Conservation (phyloP, 1,284 basidiomycete species). For the Microstroma glucosiphilum region DNA sequence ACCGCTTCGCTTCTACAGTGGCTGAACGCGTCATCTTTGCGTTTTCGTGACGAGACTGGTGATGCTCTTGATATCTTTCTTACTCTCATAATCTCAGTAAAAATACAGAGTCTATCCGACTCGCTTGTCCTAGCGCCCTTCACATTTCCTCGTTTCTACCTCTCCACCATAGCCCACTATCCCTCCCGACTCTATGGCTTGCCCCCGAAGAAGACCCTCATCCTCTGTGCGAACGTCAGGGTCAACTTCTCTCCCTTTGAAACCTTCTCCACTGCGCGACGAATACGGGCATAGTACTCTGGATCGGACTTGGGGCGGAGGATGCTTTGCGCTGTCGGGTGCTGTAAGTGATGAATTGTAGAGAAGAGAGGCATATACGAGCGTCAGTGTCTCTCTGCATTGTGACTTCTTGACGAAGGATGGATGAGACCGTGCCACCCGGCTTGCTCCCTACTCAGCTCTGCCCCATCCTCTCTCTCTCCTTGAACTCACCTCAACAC, state of each 20-base stretch:
- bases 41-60: too few relatives aligned
- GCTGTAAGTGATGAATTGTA: background rate
- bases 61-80: too few relatives aligned
- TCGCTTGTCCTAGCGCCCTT: background rate
- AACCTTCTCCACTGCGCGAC: background rate
- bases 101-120: too few relatives aligned
- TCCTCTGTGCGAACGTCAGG: background rate
- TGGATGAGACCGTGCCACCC: background rate
- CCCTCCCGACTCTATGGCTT: background rate
- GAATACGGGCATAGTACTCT: background rate
- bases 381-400: too few relatives aligned
- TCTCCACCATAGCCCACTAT: background rate
- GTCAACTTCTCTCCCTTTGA: slow-evolving; percentile 2
- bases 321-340: background rate
- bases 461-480: background rate
- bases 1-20: too few relatives aligned
- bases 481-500: background rate
- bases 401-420: too few relatives aligned
- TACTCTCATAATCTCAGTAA: too few relatives aligned
- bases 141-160: background rate
- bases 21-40: too few relatives aligned
- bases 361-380: too few relatives aligned
- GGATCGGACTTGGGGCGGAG: slow-evolving; percentile 4
- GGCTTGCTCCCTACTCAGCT: background rate
- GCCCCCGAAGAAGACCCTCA: background rate